These are phyloP conservation scores for Exophiala phaeomuriformis DNA, from an alignment of 2,329 filamentous ascomycete genomes.

Conservation along the genomic window DNA sequence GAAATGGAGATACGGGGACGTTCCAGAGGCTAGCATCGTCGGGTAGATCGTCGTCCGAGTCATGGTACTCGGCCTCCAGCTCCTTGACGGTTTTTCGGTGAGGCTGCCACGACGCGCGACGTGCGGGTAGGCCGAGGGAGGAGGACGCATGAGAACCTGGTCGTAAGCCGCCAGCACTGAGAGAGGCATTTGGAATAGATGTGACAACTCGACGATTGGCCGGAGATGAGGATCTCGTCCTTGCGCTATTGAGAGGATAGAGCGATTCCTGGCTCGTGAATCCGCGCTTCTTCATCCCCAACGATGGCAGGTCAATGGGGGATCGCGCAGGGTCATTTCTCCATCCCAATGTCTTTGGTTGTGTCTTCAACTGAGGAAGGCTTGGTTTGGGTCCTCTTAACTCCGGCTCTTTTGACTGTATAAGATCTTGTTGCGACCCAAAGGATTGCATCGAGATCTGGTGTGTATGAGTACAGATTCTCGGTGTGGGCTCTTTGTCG, in stretches of 20 bases:
- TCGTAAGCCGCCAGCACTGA: constrained; percentile 17
- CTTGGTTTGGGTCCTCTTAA: constrained; percentile 6
- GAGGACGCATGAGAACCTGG: constrained; percentile 20
- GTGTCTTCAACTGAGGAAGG: constrained; percentile 18
- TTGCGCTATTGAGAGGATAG: constrained; percentile 7
- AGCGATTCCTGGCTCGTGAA: constrained; percentile 17
- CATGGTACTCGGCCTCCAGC: constrained; percentile 44
- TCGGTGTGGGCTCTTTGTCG: constrained; percentile 42
- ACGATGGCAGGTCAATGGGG: constrained; percentile 1
- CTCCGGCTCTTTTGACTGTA: constrained; percentile 8
- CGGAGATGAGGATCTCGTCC: constrained; percentile 22
- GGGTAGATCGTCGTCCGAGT: constrained; percentile 45
- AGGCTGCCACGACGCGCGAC: constrained; percentile 39
- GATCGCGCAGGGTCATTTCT: constrained; percentile 10
- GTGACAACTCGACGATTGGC: constrained; percentile 12
- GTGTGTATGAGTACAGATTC: constrained; percentile 13
- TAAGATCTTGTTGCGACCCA: constrained; percentile 28
- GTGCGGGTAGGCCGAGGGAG: constrained; percentile 17
- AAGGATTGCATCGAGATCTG: constrained; percentile 24
- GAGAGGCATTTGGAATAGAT: constrained; percentile 9
- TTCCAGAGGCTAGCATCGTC: constrained; percentile 47
- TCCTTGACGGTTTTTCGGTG: constrained; percentile 43
- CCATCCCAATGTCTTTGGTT: constrained; percentile 1
- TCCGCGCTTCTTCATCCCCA: constrained; percentile 11
- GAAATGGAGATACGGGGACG: constrained; percentile 43